These are phyloP conservation scores for Lagenidium giganteum DNA, from an alignment of 352 stramenopile genomes.

Conservation along the genomic window DNA sequence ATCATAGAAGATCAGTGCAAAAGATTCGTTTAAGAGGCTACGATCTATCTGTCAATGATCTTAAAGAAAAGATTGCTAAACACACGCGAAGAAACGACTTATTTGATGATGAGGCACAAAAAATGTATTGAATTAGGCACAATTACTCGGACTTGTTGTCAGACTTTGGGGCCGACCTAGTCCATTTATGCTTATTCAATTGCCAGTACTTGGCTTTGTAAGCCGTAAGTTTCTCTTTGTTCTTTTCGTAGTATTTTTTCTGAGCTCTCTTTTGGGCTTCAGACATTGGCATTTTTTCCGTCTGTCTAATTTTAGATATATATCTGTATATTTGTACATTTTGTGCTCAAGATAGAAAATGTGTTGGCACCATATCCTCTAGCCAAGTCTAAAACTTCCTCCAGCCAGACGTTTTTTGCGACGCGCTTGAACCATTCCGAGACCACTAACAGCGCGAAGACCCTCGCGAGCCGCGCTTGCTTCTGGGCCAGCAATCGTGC, in stretches of 20 bases:
- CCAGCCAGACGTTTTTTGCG: slow-evolving; percentile 1
- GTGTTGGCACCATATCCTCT: no score
- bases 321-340: slow-evolving; percentile 6
- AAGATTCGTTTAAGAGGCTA: slow-evolving; percentile 1
- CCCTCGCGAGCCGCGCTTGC: neutral
- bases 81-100: slow-evolving; percentile 1
- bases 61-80: slow-evolving; percentile 6
- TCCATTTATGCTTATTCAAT: slow-evolving; percentile 6
- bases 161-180: neutral
- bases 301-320: no score
- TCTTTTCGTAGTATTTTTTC: slow-evolving; percentile 6
- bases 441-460: neutral
- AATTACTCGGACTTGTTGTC: no score
- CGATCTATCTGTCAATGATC: slow-evolving; percentile 1
- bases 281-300: no score
- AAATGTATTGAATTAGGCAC: no score
- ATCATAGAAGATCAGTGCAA: neutral
- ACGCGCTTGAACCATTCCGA: slow-evolving; percentile 1
- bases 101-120: no score
- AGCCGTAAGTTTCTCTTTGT: slow-evolving; percentile 10
- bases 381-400: neutral
- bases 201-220: slow-evolving; percentile 1
- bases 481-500: neutral
- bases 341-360: slow-evolving; percentile 5
- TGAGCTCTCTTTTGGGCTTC: slow-evolving; percentile 6